Base-by-base conservation (phyloP, 306 rosid genomes). In the Cicer arietinum region DNA sequence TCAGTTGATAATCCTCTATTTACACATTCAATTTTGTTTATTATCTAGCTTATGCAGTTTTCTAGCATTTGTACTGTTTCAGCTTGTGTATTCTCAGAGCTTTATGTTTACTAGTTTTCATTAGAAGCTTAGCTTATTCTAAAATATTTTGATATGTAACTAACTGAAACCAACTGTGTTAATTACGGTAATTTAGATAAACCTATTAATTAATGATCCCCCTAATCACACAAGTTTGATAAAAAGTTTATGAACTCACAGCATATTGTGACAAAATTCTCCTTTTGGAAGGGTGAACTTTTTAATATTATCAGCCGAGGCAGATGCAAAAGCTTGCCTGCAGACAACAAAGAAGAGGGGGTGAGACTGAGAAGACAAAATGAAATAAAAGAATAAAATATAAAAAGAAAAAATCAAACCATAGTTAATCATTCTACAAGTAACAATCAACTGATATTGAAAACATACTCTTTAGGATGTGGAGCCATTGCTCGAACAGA, bases 301-400 rank as follows among this genome's bases (percentile, higher is more conserved):
- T 86, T 95, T 95, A 69, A 92, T 89, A 84, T 95, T 95, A 86
- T 95, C 99, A 66, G 99, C 99, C 10, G 99, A 95, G 54, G 99
- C 99, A 77, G 99, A 95, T 69, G 99, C 98, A 79, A 95, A 95
- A 85, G 90, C 77, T 70, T 92, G 81, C 89, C 99, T 95, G 83
- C 35, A 84, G 71, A 16, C 57, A 73, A 59, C 25, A 46, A 71
- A 42, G 76, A 67, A 30, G 14, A 70, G 50, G 6, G 45, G 54
- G 78, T 48, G 69, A 66, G 74, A 77, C 20, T 67, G 67, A 65
- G 71, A 77, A 22, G 59, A 43, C 37, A 57, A 35, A 77, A 63
- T 62, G 10, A 5, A 63, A 44, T 42, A 57, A 52, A 53, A 76
- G 59, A 44, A 61, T 40, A 37, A 54, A 65, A 46, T 30, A 35